Base-by-base conservation (phyloP, 1,284 basidiomycete species). In the Neonothopanus nambi region DNA sequence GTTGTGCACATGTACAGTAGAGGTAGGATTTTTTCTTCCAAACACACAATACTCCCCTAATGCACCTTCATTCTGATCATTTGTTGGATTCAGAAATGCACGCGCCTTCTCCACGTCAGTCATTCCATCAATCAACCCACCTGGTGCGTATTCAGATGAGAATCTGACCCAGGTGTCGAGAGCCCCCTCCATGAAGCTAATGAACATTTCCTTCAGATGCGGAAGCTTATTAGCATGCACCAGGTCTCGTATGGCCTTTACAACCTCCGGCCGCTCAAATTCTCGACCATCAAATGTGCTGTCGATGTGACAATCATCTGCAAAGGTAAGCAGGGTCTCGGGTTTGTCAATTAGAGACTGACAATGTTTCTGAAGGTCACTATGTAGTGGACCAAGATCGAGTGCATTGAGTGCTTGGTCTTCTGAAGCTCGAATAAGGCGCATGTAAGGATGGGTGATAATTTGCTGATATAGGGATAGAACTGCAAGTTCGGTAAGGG, bases 41-140 rank as follows among this genome's bases (percentile, higher is more conserved):
- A 41, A 41, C 5, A 64, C 55, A 18, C 63, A 53, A 35, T 55
- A 64, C 20, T 54, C 52, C 2, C 69, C 67, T 4, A 73, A 60
- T 6, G 62, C 61, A 3, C 70, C 69, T 52, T 73, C 67, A 54
- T 71, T 72, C 4, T 50, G 56, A 58, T 72, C 67, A 57, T 72
- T 74, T 39, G 70, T 72, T 11, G 66, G 48, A 23, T 60, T 59
- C 46, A 70, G 63, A 56, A 55, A 70, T 20, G 63, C 67, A 4
- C 53, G 37, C 0, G 61, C 49, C 18, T 58, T 60, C 44, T 73
- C 65, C 30, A 61, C 62, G 33, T 48, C 50, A 9, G 63, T 59
- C 17, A 64, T 56, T n/a, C 56, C 56, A 57, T 67, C 67, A 63
- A 73, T 69, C n/a, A 64, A 35, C 0, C 69, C 68, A 13, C 66